A percentile compares a stretch with the other conserved stretches of the same genome.
Conservation (phyloP, 305 asterid species). For the Fraxinus latifolia region DNA sequence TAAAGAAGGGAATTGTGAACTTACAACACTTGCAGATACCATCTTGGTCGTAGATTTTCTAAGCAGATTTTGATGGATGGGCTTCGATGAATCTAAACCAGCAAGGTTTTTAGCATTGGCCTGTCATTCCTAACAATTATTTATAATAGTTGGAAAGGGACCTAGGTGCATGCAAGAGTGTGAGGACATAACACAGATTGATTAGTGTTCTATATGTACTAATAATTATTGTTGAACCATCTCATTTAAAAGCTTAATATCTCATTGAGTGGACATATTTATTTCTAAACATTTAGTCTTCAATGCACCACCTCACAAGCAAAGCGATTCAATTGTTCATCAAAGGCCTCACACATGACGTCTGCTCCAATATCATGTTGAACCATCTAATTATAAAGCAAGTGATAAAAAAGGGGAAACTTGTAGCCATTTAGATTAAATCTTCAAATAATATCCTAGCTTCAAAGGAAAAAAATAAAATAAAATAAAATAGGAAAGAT, state of each 20-base stretch:
- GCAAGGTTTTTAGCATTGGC: slow-evolving; percentile 22
- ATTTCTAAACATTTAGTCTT: neutral
- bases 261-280: neutral
- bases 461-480: neutral
- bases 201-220: neutral
- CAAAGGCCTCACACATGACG: neutral
- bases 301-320: neutral
- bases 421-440: neutral
- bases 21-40: slow-evolving; percentile 53
- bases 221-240: neutral
- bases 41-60: slow-evolving; percentile 45
- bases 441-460: neutral
- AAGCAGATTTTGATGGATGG: slow-evolving; percentile 38
- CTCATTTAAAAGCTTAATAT: neutral
- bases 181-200: neutral
- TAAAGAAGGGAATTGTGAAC: slow-evolving; percentile 23
- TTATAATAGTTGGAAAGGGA: slow-evolving; percentile 7
- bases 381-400: neutral
- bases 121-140: slow-evolving; percentile 36
- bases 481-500: neutral
- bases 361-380: neutral
- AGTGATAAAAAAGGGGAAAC: neutral
- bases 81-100: slow-evolving; percentile 31
- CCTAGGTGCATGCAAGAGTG: neutral
- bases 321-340: neutral